phyloP scores from a whole-genome alignment of 2,329 filamentous ascomycete species.

The Fusarium tanahbumbuense region DNA sequence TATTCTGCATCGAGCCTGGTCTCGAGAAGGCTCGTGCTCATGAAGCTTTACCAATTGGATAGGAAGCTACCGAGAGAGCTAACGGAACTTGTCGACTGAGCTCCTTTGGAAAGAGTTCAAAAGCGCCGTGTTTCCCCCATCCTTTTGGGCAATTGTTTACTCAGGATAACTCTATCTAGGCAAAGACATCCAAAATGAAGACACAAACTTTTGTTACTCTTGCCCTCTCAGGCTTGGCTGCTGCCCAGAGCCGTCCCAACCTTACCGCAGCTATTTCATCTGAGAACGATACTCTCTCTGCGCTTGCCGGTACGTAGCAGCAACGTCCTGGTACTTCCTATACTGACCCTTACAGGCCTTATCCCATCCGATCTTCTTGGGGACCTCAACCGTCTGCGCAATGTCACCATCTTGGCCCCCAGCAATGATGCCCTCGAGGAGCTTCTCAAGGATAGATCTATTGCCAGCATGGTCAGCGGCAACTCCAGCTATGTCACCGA shows the following conservation, averaged over 20 bases:
- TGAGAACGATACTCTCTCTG: slow-evolving; percentile 46
- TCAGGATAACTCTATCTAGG: slow-evolving; percentile 14
- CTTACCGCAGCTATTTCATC: slow-evolving; percentile 42
- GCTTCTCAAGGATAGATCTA: slow-evolving; percentile 58
- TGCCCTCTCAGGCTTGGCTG: slow-evolving; percentile 35
- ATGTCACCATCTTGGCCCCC: slow-evolving; percentile 62
- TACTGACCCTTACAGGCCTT: slow-evolving; percentile 39
- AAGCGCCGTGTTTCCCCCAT: slow-evolving; percentile 14
- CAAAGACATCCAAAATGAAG: slow-evolving; percentile 39
- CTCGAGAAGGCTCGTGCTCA: slow-evolving; percentile 13
- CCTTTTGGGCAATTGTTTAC: background rate
- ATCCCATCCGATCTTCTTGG: slow-evolving; percentile 40
- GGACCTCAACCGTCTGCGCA: slow-evolving; percentile 24
- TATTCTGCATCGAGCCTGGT: slow-evolving; percentile 21
- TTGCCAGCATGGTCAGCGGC: slow-evolving; percentile 54
- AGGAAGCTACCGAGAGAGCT: slow-evolving; percentile 19
- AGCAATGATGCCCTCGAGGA: slow-evolving; percentile 64
- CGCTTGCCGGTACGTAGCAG: slow-evolving; percentile 34
- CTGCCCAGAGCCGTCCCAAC: slow-evolving; percentile 39
- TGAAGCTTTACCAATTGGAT: slow-evolving; percentile 26
- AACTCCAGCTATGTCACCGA: slow-evolving; percentile 54
- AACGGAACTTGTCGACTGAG: background rate
- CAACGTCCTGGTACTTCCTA: background rate
- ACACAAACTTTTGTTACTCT: slow-evolving; percentile 31
- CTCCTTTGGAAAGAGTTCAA: slow-evolving; percentile 6